Evolutionary conservation across 169 alveolate genomes (phyloP).

Genomic region (Theileria luwenshuni): DNA sequence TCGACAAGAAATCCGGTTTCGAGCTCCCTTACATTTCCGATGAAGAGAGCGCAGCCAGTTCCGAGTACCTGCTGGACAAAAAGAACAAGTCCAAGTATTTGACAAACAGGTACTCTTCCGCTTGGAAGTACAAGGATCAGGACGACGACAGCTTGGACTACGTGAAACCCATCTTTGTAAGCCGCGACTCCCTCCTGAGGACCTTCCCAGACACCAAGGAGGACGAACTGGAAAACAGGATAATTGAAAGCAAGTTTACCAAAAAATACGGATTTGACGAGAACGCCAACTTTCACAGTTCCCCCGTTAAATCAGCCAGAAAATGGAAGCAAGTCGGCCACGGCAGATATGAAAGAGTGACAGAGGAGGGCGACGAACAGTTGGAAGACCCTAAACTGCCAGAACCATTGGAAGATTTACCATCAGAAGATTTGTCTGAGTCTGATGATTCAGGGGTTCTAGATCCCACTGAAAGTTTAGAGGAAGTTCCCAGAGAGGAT

Average conservation of each 20-base stretch:
- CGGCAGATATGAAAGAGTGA: too few relatives aligned
- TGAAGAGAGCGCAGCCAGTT: not conserved
- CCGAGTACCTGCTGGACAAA: conserved; percentile 1
- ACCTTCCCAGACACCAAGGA: conserved; percentile 1
- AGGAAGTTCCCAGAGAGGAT: too few relatives aligned
- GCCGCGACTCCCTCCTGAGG: not conserved
- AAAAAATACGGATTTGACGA: conserved; percentile 2
- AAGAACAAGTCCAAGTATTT: not conserved
- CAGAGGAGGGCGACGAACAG: too few relatives aligned
- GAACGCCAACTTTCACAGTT: too few relatives aligned
- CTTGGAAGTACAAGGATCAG: conserved; percentile 4
- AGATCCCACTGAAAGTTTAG: not conserved
- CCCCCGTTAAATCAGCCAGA: too few relatives aligned
- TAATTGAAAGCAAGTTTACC: not conserved
- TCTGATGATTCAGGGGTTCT: not conserved
- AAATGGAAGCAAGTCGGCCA: too few relatives aligned
- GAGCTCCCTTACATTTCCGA: conserved; percentile 31
- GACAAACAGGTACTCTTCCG: conserved; percentile 19
- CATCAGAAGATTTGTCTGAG: too few relatives aligned
- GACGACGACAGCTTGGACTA: not conserved
- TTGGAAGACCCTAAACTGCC: too few relatives aligned
- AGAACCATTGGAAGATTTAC: too few relatives aligned
- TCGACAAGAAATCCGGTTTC: not conserved
- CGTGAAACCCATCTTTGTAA: conserved; percentile 5
- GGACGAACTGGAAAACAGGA: conserved; percentile 12